A percentile compares a stretch with the other conserved stretches of the same genome.
These are phyloP conservation scores for Hyaloscypha hepaticicola DNA, from an alignment of 495 filamentous ascomycete species.

Conservation along the genomic window DNA sequence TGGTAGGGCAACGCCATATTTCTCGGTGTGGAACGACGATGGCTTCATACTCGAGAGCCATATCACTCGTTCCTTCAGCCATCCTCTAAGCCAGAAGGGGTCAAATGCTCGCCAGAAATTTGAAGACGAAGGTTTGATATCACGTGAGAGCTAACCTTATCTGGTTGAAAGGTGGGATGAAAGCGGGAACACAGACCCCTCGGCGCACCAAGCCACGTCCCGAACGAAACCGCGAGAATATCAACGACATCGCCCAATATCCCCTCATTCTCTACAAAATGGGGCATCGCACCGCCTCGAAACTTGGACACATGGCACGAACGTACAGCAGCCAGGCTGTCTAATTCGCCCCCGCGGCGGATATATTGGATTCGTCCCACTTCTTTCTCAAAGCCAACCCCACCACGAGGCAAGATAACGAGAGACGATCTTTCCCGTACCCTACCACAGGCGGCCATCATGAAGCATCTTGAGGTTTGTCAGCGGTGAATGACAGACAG, in stretches of 20 bases:
- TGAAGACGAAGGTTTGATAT: neutral
- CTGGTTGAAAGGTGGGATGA: neutral
- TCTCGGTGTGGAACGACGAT: too few species aligned
- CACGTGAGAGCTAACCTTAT: neutral
- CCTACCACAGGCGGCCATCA: neutral
- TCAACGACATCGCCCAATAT: constrained; percentile 2
- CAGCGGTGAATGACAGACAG: neutral
- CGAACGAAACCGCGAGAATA: constrained; percentile 14
- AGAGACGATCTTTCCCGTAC: too few species aligned
- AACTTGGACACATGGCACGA: neutral
- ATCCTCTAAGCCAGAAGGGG: neutral
- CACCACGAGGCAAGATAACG: neutral
- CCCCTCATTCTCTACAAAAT: neutral
- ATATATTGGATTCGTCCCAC: neutral
- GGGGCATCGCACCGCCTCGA: neutral
- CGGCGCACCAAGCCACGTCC: neutral
- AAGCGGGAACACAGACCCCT: neutral
- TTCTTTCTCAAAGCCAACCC: neutral
- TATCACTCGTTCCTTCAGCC: neutral
- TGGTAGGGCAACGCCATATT: too few species aligned
- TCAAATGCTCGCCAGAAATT: neutral
- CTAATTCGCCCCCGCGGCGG: neutral
- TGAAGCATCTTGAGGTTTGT: constrained; percentile 20
- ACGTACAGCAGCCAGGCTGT: neutral
- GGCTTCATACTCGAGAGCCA: too few species aligned